Evolutionary conservation across 371 early-diverging fungal genomes (phyloP), one percentile per base, ranked within the genome.

Genomic region (Sporodiniella umbellata): DNA sequence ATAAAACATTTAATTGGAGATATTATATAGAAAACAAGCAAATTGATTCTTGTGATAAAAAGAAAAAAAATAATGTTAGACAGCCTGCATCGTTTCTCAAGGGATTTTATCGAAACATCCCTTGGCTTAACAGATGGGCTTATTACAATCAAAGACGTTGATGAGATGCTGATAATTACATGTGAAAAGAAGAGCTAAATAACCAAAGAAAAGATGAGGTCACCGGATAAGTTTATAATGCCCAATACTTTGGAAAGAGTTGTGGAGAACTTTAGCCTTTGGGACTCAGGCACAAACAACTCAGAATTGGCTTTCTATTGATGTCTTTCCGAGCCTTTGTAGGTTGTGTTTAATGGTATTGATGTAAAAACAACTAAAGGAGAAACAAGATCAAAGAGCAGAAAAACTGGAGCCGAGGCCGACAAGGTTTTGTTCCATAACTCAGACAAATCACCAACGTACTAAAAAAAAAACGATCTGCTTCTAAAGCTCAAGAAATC

Each of bases 401-500:
- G 45, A 37, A 45, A 53, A 53, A 53, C 53, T 21, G 38, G 39
- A 45, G 45, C 45, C 45, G 45, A 52, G 25, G 37, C 45, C 21
- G 45, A 45, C 33, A 53, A 45, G 53, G 39, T 46, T 45, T 45
- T 53, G 52, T 52, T 52, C 52, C 52, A 52, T 45, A 44, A 43
- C 52, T 52, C 52, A 17, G 44, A 43, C 52, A 52, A 8, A 52
- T 52, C 52, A 45, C 14, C 45, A 52, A 44, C 44, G 35, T 52
- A 52, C 37, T 45, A 43, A 52, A 52, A 45, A 35, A 52, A 43
- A 52, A 52, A 37, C 33, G 37, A 52, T 52, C 52, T 44, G 37
- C 45, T 52, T 44, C 38, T 52, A 44, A 52, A 52, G 35, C 52
- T 52, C 45, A 52, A 52, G 43, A 35, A 52, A 52, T 52, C 52